These are phyloP conservation scores for Spatholobus suberectus DNA, from an alignment of 306 rosid genomes.

Conservation along the genomic window DNA sequence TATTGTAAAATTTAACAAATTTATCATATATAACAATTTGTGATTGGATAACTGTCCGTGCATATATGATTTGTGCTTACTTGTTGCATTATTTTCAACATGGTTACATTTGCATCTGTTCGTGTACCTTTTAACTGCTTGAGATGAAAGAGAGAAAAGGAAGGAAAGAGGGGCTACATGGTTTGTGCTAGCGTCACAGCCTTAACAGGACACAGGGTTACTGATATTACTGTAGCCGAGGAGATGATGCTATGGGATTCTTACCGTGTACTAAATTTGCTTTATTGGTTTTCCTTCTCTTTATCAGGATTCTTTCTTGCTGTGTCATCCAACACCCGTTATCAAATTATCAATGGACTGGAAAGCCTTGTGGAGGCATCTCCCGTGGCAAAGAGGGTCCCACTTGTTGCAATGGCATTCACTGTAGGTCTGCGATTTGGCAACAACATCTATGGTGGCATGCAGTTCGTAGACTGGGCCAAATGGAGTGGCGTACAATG, in stretches of 20 bases:
- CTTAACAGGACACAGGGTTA: background rate
- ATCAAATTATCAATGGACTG: constrained; percentile 86
- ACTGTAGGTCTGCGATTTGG: constrained; percentile 86
- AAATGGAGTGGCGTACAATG: constrained; percentile 88
- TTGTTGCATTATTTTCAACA: constrained; percentile 21
- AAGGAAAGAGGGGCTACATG: background rate
- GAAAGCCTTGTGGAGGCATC: constrained; percentile 85
- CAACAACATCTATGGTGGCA: constrained; percentile 90
- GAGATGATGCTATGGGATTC: background rate
- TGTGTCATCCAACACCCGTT: constrained; percentile 88
- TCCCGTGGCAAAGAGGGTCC: constrained; percentile 73
- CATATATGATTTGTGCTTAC: background rate
- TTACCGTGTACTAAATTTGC: too few species aligned
- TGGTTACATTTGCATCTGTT: constrained; percentile 20
- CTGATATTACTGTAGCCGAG: background rate
- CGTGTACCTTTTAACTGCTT: background rate
- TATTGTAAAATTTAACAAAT: background rate
- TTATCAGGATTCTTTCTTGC: constrained; percentile 88
- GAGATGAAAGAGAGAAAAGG: constrained; percentile 5
- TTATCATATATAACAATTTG: background rate
- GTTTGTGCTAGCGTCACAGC: background rate
- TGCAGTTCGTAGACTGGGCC: constrained; percentile 99
- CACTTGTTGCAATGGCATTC: constrained; percentile 84
- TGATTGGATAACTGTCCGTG: too few species aligned
- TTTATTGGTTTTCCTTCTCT: constrained; percentile 23